Evolutionary conservation across 164 flowering plant genomes (phyloP), one percentile per base, ranked within the genome.

Genomic region (Kalanchoe fedtschenkoi): DNA sequence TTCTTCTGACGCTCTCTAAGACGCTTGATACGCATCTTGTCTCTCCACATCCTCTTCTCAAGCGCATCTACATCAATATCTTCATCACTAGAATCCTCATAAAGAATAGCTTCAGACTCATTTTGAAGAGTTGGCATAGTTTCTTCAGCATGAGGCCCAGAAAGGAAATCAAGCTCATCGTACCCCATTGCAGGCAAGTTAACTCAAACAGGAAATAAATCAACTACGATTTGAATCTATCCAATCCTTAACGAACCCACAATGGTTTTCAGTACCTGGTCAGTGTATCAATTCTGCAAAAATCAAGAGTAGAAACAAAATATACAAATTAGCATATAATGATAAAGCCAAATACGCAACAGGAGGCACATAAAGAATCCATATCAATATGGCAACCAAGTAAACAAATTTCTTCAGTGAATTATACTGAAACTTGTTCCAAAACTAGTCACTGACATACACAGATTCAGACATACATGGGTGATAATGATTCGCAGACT

Each of bases 41-140:
- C 80, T 65, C 64, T 77, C 81, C 79, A 74, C 74, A 75, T 77
- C 2, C 81, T 65, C 39, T 53, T 70, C 73, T 77, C 74, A 47
- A 75, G 78, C 1, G 77, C 75, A n/a, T 66, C 75, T 28, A 73
- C 68, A 66, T 67, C 68, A 44, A 72, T 70, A 3, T 62, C 69
- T 58, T 77, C 79, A 0, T 33, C 70, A 6, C 55, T 47, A 15
- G 26, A 47, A 0, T 24, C 55, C 4, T 47, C 55, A 24, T 24
- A 9, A 29, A 47, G 30, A 5, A 26, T 30, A 47, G 16, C 55
- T 5, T 22, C 55, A 24, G 55, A 8, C 2, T 4, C 55, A 24
- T 47, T 13, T 47, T 47, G 47, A 42, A 9, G 14, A 24, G 30
- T 24, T 47, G 55, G 30, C 30, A 47, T 11, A 24, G 4, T 51